A percentile compares a stretch with the other conserved stretches of the same genome.
Evolutionary conservation across 805 yeast genomes (phyloP).

Genomic region (Teunomyces cretensis): DNA sequence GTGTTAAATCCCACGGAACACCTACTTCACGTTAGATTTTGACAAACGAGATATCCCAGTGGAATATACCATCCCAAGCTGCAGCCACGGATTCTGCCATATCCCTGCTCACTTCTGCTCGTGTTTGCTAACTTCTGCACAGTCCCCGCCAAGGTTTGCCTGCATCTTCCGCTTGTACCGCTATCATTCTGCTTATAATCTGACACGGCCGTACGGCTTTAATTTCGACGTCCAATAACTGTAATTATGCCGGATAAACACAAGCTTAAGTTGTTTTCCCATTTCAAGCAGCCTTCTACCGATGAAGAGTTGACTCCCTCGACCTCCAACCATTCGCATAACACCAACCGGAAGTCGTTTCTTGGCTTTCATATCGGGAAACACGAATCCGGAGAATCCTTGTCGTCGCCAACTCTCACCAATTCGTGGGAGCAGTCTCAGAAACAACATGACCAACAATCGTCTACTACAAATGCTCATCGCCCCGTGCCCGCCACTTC

Average conservation of each 20-base stretch:
- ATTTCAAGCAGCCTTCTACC: slow-evolving; percentile 30
- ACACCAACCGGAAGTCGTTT: slow-evolving; percentile 24
- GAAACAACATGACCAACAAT: slow-evolving; percentile 8
- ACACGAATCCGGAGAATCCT: slow-evolving; percentile 39
- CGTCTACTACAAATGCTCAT: slow-evolving; percentile 1
- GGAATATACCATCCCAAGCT: not conserved
- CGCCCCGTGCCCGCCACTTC: slow-evolving; percentile 1
- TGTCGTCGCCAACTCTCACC: slow-evolving; percentile 35
- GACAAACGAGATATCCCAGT: not conserved
- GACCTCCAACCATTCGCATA: slow-evolving; percentile 28
- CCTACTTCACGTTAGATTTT: not conserved
- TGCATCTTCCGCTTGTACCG: slow-evolving; percentile 5
- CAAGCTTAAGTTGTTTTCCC: slow-evolving; percentile 40
- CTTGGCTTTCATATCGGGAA: slow-evolving; percentile 43
- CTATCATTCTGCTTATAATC: not conserved
- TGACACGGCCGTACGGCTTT: not conserved
- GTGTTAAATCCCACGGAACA: slow-evolving; percentile 2
- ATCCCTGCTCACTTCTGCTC: not conserved
- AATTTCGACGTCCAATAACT: not conserved
- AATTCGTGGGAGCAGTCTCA: slow-evolving; percentile 25
- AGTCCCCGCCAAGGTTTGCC: slow-evolving; percentile 1
- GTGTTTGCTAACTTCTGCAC: not conserved
- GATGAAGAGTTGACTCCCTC: slow-evolving; percentile 27
- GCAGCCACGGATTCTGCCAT: not conserved
- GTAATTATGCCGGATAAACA: slow-evolving; percentile 43